phyloP scores from a whole-genome alignment of 1,284 basidiomycete genomes.

The Bjerkandera adusta region DNA sequence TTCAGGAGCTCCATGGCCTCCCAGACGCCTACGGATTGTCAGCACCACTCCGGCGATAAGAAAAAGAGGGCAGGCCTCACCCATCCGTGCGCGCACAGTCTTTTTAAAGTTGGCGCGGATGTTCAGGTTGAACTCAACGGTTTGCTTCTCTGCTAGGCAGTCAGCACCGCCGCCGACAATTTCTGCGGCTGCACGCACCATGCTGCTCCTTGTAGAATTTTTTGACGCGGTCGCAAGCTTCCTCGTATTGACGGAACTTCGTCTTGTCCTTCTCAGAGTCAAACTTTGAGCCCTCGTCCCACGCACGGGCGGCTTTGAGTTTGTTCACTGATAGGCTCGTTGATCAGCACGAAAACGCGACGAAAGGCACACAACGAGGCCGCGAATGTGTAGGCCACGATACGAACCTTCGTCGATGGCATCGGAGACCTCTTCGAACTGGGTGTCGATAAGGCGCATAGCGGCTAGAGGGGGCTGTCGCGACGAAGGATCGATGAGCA shows the following conservation, averaged over 20 bases:
- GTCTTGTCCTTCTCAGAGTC: conserved; percentile 78
- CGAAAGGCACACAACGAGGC: neutral
- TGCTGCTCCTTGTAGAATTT: conserved; percentile 88
- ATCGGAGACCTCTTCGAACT: conserved; percentile 69
- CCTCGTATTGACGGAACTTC: conserved; percentile 69
- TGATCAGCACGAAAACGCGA: neutral
- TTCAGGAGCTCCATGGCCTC: conserved; percentile 90
- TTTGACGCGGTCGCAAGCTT: conserved; percentile 87
- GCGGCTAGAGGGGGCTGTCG: neutral
- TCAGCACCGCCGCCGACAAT: neutral
- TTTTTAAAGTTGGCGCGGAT: conserved; percentile 74
- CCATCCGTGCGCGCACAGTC: conserved; percentile 63
- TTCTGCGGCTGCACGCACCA: conserved; percentile 36
- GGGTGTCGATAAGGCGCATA: conserved; percentile 16
- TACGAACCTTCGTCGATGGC: conserved; percentile 68
- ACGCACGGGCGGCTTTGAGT: conserved; percentile 44
- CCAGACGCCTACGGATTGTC: conserved; percentile 54
- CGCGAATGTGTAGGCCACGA: neutral
- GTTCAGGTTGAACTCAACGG: conserved; percentile 78
- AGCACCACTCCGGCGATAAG: conserved; percentile 6
- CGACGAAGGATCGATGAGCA: conserved; percentile 1
- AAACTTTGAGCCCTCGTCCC: conserved; percentile 64
- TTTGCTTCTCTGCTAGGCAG: conserved; percentile 71
- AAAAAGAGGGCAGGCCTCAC: conserved; percentile 24
- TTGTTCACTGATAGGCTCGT: conserved; percentile 56